Conservation (phyloP, 2,329 filamentous ascomycete genomes). For the Pyricularia sp. region DNA sequence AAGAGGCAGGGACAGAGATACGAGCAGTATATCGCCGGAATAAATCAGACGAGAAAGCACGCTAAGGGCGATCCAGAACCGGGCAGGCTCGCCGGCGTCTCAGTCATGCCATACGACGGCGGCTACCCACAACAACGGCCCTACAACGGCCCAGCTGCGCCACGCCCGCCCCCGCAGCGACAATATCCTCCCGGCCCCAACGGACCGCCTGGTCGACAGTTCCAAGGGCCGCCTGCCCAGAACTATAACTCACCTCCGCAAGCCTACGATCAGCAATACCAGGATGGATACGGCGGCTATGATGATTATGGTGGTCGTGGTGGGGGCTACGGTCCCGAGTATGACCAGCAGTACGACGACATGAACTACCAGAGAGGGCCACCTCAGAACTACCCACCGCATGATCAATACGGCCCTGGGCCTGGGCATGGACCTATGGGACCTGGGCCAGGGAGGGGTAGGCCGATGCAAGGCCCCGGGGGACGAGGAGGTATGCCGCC, state of each 20-base stretch:
- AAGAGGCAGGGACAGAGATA: neutral
- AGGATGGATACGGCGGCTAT: slow-evolving; percentile 20
- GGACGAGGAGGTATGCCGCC: slow-evolving; percentile 25
- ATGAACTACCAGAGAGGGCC: slow-evolving; percentile 26
- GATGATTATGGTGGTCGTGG: slow-evolving; percentile 16
- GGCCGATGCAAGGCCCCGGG: slow-evolving; percentile 19
- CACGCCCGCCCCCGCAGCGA: slow-evolving; percentile 25
- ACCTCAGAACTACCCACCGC: slow-evolving; percentile 25
- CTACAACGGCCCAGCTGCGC: slow-evolving; percentile 33
- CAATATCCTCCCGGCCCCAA: slow-evolving; percentile 19
- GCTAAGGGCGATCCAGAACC: neutral
- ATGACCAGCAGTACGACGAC: slow-evolving; percentile 24
- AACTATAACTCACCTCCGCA: slow-evolving; percentile 34
- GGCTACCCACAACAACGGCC: slow-evolving; percentile 33
- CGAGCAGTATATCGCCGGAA: neutral
- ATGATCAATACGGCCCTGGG: slow-evolving; percentile 30
- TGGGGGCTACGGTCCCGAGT: slow-evolving; percentile 13
- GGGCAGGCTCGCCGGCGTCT: neutral
- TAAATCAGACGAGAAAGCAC: neutral
- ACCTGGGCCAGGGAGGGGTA: slow-evolving; percentile 22
- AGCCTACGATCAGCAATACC: slow-evolving; percentile 25
- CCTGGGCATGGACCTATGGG: slow-evolving; percentile 8
- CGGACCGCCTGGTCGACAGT: slow-evolving; percentile 18
- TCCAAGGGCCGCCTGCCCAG: slow-evolving; percentile 18
- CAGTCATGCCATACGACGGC: slow-evolving; percentile 37